phyloP scores from a whole-genome alignment of 495 filamentous ascomycete genomes.

The Penicillium manginii region DNA sequence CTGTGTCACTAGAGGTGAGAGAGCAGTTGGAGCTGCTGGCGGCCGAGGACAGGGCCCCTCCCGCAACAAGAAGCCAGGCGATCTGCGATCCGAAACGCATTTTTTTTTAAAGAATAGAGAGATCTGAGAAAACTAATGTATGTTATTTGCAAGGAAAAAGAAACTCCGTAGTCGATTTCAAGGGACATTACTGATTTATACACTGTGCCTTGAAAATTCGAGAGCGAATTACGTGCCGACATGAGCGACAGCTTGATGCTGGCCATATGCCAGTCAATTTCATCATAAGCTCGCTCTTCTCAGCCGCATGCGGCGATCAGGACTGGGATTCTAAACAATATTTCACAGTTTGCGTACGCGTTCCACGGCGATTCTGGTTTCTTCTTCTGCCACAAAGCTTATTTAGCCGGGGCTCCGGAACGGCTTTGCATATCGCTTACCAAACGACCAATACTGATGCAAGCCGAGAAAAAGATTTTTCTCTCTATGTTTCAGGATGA shows the following conservation, averaged over 20 bases:
- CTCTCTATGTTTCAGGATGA: too few relatives aligned
- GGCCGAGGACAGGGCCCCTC: slow-evolving; percentile 17
- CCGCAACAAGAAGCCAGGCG: slow-evolving; percentile 25
- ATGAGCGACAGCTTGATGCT: neutral
- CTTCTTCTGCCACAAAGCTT: neutral
- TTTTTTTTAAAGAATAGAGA: neutral
- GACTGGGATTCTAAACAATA: neutral
- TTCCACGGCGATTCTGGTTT: neutral
- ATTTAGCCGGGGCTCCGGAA: neutral
- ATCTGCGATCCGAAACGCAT: slow-evolving; percentile 1
- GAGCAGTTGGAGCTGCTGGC: slow-evolving; percentile 22
- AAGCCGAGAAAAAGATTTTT: too few relatives aligned
- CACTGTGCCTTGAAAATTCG: neutral
- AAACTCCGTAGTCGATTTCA: neutral
- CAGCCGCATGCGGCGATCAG: neutral
- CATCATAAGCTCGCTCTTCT: neutral
- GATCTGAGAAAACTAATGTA: neutral
- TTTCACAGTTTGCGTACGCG: neutral
- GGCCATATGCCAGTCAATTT: neutral
- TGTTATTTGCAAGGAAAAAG: neutral
- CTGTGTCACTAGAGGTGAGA: slow-evolving; percentile 22
- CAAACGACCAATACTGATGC: too few relatives aligned
- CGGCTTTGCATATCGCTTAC: neutral
- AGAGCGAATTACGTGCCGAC: neutral
- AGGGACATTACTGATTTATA: neutral